A percentile compares a stretch with the other conserved stretches of the same genome.
These are phyloP conservation scores for Oryza meyeriana DNA, from an alignment of 176 grass and related monocot species.

Conservation along the genomic window DNA sequence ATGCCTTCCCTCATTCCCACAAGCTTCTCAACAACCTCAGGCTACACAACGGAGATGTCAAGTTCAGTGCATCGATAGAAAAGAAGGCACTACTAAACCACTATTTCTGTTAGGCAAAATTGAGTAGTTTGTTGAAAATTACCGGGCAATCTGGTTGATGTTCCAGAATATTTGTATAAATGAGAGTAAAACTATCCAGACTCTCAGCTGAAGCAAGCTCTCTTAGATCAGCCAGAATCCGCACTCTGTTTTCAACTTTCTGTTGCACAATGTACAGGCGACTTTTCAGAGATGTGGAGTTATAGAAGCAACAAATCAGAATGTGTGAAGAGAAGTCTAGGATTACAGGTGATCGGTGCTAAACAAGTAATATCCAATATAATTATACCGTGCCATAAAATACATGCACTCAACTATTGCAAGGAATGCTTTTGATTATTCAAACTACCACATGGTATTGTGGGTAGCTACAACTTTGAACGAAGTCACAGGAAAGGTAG, in stretches of 20 bases:
- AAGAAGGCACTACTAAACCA: not conserved
- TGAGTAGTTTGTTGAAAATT: slow-evolving; percentile 33
- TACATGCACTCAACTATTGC: not conserved
- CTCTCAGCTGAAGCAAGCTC: slow-evolving; percentile 98
- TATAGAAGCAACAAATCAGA: not conserved
- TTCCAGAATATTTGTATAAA: slow-evolving; percentile 98
- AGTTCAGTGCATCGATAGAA: slow-evolving; percentile 24
- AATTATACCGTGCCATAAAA: slow-evolving; percentile 23
- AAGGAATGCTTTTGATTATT: slow-evolving; percentile 8
- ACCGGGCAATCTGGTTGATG: slow-evolving; percentile 99
- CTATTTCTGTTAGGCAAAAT: not conserved
- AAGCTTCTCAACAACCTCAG: slow-evolving; percentile 99
- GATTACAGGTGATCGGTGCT: not conserved
- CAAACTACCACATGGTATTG: slow-evolving; percentile 4
- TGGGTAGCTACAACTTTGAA: slow-evolving; percentile 7
- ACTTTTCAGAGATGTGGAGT: slow-evolving; percentile 17
- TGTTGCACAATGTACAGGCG: slow-evolving; percentile 35
- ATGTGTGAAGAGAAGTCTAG: not conserved
- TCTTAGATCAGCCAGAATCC: slow-evolving; percentile 91
- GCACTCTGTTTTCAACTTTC: slow-evolving; percentile 99
- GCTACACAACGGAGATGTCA: slow-evolving; percentile 45
- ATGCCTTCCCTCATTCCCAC: slow-evolving; percentile 90
- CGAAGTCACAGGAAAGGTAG: not conserved
- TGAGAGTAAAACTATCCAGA: slow-evolving; percentile 94
- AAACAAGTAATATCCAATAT: slow-evolving; percentile 4